These are phyloP conservation scores for Mycena alexandri DNA, from an alignment of 768 basidiomycete genomes.

Conservation along the genomic window DNA sequence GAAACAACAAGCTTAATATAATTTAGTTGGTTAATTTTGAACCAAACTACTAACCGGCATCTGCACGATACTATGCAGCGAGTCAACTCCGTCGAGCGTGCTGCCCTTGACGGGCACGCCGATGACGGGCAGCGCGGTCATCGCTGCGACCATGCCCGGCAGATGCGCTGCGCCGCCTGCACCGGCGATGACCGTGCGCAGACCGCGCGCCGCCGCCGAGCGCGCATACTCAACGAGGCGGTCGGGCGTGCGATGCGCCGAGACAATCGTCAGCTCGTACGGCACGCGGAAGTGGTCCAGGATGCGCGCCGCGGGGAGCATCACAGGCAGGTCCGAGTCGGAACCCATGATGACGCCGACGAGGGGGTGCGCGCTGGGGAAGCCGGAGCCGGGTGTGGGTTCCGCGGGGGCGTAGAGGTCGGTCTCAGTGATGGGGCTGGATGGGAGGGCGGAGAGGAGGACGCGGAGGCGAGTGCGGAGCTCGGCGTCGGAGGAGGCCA, in stretches of 20 bases:
- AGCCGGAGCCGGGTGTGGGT: slow-evolving; percentile 59
- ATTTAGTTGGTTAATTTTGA: too few species aligned
- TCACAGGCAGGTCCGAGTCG: slow-evolving; percentile 95
- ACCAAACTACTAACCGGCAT: slow-evolving; percentile 83
- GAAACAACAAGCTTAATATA: too few species aligned
- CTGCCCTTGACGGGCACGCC: slow-evolving; percentile 98
- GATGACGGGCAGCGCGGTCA: slow-evolving; percentile 93
- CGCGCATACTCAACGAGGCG: slow-evolving; percentile 87
- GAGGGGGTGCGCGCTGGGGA: slow-evolving; percentile 78
- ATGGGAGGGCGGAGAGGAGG: slow-evolving; percentile 77
- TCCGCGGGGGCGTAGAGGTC: slow-evolving; percentile 64
- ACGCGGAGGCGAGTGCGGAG: slow-evolving; percentile 77
- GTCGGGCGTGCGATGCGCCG: slow-evolving; percentile 95
- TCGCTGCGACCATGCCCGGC: slow-evolving; percentile 97
- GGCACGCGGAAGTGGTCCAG: slow-evolving; percentile 87
- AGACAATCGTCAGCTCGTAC: slow-evolving; percentile 95
- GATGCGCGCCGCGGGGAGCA: slow-evolving; percentile 89
- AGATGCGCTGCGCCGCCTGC: slow-evolving; percentile 99
- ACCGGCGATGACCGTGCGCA: slow-evolving; percentile 89
- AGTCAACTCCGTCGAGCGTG: slow-evolving; percentile 94
- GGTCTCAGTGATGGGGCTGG: slow-evolving; percentile 59
- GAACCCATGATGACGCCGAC: slow-evolving; percentile 98
- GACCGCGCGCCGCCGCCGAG: slow-evolving; percentile 73
- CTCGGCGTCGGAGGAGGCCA: slow-evolving; percentile 84
- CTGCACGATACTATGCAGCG: slow-evolving; percentile 97